phyloP scores from a whole-genome alignment of 2,329 filamentous ascomycete genomes.

The Bisporella sp. region DNA sequence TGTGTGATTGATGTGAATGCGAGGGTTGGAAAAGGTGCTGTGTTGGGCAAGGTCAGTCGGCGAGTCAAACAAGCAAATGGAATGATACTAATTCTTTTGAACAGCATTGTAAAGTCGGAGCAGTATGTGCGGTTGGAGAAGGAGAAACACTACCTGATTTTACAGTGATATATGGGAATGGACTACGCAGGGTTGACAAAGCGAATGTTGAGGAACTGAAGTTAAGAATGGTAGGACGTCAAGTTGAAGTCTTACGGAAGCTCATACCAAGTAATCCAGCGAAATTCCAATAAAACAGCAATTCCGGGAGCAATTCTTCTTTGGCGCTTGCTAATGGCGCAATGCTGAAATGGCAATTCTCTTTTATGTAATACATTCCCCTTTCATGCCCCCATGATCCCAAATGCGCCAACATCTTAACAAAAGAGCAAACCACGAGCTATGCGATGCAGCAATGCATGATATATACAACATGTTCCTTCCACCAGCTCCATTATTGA shows the following conservation, averaged over 20 bases:
- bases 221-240: constrained; percentile 56
- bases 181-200: constrained; percentile 48
- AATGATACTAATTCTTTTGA: constrained; percentile 9
- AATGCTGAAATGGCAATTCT: background rate
- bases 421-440: constrained; percentile 15
- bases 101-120: constrained; percentile 64
- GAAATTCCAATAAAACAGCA: constrained; percentile 20
- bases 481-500: constrained; percentile 8
- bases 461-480: constrained; percentile 18
- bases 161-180: constrained; percentile 63
- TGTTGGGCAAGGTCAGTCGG: constrained; percentile 51
- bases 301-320: no score
- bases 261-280: constrained; percentile 55
- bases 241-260: constrained; percentile 60
- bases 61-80: background rate
- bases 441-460: constrained; percentile 22
- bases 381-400: constrained; percentile 7
- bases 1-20: constrained; percentile 56
- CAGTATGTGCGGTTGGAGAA: constrained; percentile 51
- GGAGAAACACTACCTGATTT: constrained; percentile 56
- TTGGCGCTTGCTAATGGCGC: background rate
- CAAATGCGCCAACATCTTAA: constrained; percentile 10
- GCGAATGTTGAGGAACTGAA: constrained; percentile 56
- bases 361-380: constrained; percentile 3
- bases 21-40: constrained; percentile 51